Evolutionary conservation across 495 filamentous ascomycete genomes (phyloP), one percentile per base, ranked within the genome.

Genomic region (Platismatia glauca): DNA sequence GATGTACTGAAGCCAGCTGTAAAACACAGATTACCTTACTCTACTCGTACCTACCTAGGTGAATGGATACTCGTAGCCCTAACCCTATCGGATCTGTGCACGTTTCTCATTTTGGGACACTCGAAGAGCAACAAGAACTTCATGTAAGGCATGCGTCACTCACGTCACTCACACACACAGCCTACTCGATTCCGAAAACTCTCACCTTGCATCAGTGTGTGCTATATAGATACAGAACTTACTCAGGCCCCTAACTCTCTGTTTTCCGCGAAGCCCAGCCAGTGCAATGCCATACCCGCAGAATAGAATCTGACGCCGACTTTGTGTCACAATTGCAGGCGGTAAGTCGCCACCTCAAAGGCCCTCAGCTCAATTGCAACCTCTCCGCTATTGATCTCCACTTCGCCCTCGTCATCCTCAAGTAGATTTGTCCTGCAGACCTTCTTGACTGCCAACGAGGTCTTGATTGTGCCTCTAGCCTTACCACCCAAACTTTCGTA

Each of bases 401-500:
- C 64, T 55, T 69, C 68, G 63, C 73, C 72, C 71, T 84, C 84
- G 74, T 84, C 77, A 69, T 86, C 83, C 67, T 85, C 78, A 57
- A 88, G 70, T 44, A 81, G 59, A 75, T 97, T 97, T 29, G 84
- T 87, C 79, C 89, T 95, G 76, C 77, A 88, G 3, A 86, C 91
- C 66, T 80, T 84, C 78, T 83, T 85, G 11, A 97, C 86, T 35
- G 81, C 77, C 72, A 93, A 79, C 3, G 72, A 76, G 7, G 86
- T 88, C 44, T 76, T 73, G 60, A 96, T 80, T 5, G 73, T 80
- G 0, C 85, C 92, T 50, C 84, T 82, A 52, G 83, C 82, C 69
- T 82, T 83, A 5, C 93, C 94, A 43, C 94, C 94, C n/a, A 98
- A 78, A 64, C 88, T 89, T 71, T 98, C 94, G 69, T 95, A 98